phyloP scores from a whole-genome alignment of 2,329 filamentous ascomycete genomes.

The Fusarium falciforme region DNA sequence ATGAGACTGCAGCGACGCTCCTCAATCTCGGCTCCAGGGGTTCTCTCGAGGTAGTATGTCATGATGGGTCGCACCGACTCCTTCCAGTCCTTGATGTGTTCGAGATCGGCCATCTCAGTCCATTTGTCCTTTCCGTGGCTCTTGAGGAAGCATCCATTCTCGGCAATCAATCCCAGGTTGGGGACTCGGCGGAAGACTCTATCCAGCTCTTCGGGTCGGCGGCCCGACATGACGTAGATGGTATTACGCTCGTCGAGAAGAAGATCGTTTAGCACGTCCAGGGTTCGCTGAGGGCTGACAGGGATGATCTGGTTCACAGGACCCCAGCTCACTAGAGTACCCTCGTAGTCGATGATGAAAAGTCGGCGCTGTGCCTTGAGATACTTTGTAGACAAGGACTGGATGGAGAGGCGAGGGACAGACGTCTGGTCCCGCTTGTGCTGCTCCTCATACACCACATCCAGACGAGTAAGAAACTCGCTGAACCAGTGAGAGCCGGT shows the following conservation, averaged over 20 bases:
- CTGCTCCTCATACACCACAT: constrained; percentile 84
- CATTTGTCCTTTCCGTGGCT: constrained; percentile 76
- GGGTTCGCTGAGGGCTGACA: constrained; percentile 83
- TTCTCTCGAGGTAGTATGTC: constrained; percentile 89
- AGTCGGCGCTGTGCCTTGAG: constrained; percentile 73
- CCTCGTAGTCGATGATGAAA: constrained; percentile 94
- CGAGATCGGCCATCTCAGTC: constrained; percentile 80
- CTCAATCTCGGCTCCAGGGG: constrained; percentile 88
- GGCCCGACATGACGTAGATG: constrained; percentile 94
- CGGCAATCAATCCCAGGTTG: constrained; percentile 88
- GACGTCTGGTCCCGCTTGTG: constrained; percentile 85
- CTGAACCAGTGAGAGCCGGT: constrained; percentile 89
- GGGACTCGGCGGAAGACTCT: constrained; percentile 86
- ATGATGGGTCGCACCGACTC: constrained; percentile 84
- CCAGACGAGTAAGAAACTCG: constrained; percentile 77
- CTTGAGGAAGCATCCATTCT: constrained; percentile 93
- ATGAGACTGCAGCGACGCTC: constrained; percentile 91
- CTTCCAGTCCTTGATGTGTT: constrained; percentile 82
- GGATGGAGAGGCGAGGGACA: constrained; percentile 84
- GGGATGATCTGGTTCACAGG: constrained; percentile 86
- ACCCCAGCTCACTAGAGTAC: constrained; percentile 89
- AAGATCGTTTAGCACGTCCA: constrained; percentile 85
- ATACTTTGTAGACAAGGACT: constrained; percentile 74
- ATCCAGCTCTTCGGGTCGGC: constrained; percentile 88
- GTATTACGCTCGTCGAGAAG: constrained; percentile 83